phyloP scores from a whole-genome alignment of 805 yeast species.

The Saccharomyces jurei region DNA sequence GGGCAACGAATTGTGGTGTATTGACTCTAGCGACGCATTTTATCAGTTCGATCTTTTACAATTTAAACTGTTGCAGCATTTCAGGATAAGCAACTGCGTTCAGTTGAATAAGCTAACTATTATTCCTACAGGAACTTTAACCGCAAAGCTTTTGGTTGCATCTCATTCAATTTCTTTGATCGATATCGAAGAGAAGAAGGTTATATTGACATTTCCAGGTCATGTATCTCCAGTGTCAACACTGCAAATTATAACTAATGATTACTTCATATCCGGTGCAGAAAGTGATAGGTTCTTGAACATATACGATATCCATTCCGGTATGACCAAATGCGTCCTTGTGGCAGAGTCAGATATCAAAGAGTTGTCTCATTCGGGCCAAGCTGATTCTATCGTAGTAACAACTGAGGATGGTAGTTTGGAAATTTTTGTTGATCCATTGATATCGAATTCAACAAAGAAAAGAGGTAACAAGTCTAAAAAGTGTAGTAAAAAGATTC shows the following conservation, averaged over 20 bases:
- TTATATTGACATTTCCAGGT: constrained; percentile 57
- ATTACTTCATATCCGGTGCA: constrained; percentile 61
- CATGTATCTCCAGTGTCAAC: constrained; percentile 63
- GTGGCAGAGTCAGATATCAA: constrained; percentile 61
- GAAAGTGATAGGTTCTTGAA: constrained; percentile 76
- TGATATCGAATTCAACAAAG: constrained; percentile 29
- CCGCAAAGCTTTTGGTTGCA: constrained; percentile 46
- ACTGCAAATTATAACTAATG: constrained; percentile 29
- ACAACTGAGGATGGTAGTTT: constrained; percentile 68
- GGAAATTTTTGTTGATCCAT: constrained; percentile 63
- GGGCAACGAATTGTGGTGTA: constrained; percentile 43
- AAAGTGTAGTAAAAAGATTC: constrained; percentile 39
- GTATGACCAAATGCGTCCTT: constrained; percentile 46
- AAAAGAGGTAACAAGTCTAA: constrained; percentile 47
- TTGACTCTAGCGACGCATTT: constrained; percentile 50
- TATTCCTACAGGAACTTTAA: constrained; percentile 17
- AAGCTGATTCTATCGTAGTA: constrained; percentile 29
- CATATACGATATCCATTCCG: constrained; percentile 38
- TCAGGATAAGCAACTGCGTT: constrained; percentile 33
- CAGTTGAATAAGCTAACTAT: constrained; percentile 25
- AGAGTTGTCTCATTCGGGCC: constrained; percentile 34
- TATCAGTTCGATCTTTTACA: constrained; percentile 53
- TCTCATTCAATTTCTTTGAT: constrained; percentile 58
- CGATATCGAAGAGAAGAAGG: constrained; percentile 33
- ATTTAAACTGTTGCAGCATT: constrained; percentile 35